Base-by-base conservation (phyloP, 352 stramenopile genomes). In the Globisporangium viniferum region DNA sequence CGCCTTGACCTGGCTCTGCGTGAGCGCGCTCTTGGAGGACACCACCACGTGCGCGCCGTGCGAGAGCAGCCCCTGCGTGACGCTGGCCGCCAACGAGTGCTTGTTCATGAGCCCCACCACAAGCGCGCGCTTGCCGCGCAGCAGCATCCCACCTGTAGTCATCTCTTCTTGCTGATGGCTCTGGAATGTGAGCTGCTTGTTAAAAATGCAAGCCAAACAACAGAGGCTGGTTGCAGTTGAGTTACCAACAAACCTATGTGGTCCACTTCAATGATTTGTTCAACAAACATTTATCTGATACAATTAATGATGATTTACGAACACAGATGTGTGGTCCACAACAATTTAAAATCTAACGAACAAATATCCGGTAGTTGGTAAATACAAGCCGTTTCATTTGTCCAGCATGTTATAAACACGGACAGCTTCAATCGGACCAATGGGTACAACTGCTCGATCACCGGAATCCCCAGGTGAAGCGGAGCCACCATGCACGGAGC, bases 71-170 rank as follows among this genome's bases (percentile, higher is more conserved):
- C 84, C 72, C 55, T 90, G 79, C 6, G 90, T 85, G 66, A 92
- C 79, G 36, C 75, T 73, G 48, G 87, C 88, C 8, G 91, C 92
- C 27, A 98, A 76, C 48, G 91, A 97, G 67, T 96, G 79, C 62
- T 95, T 91, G 76, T 97, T 98, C 59, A 95, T 87, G 20, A 97
- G 78, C 29, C 92, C 92, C 62, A 97, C 88, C 5, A 98, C 81
- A 15, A 98, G 73, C 63, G 84, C 84, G 57, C 80, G 79, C 72
- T 92, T 93, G 33, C 85, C 87, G 20, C 49, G 67, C 27, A 94
- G 75, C 68, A 89, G 51, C 56, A 65, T 58, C 31, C 18, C 48
- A 8, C 29, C 8, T 20, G 7, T 3, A 5, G 33, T 53, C 27
- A 49, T 33, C 18, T n/a, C 6, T 33, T 24, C 44, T 57, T 31